Evolutionary conservation across 768 basidiomycete species (phyloP).

Genomic region (Phaeolepiota aurea): DNA sequence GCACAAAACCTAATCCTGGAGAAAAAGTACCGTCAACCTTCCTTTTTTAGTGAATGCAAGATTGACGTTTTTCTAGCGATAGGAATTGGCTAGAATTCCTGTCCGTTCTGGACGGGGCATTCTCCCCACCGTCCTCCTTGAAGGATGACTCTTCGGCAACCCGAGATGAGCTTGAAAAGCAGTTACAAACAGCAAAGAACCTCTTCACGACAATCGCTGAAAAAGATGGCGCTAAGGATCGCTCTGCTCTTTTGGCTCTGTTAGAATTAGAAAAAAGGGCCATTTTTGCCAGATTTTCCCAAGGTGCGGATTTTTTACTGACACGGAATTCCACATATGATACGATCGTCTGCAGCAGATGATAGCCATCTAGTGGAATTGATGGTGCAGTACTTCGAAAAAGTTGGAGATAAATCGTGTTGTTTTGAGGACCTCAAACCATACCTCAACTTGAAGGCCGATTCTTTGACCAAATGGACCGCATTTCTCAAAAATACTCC

Average conservation of each 20-base stretch:
- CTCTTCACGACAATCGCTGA: slow-evolving; percentile 44
- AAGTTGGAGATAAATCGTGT: slow-evolving; percentile 74
- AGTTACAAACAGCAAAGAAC: slow-evolving; percentile 21
- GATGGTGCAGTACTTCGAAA: slow-evolving; percentile 60
- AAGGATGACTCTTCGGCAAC: slow-evolving; percentile 18
- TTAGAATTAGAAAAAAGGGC: slow-evolving; percentile 69
- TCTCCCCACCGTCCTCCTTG: slow-evolving; percentile 22
- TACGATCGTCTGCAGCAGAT: slow-evolving; percentile 27
- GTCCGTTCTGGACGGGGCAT: slow-evolving; percentile 61
- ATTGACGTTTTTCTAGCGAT: slow-evolving; percentile 35
- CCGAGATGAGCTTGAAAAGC: slow-evolving; percentile 16
- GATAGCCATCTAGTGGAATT: slow-evolving; percentile 31
- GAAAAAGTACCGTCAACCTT: slow-evolving; percentile 38
- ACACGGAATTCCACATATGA: slow-evolving; percentile 3
- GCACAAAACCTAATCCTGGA: slow-evolving; percentile 54
- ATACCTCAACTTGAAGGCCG: slow-evolving; percentile 45
- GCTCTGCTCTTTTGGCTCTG: slow-evolving; percentile 65
- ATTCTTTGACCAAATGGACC: slow-evolving; percentile 42
- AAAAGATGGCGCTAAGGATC: slow-evolving; percentile 62
- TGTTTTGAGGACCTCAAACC: slow-evolving; percentile 81
- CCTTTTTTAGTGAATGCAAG: neutral
- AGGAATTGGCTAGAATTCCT: slow-evolving; percentile 85
- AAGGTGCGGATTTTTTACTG: slow-evolving; percentile 24
- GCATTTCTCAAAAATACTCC: slow-evolving; percentile 41
- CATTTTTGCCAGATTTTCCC: slow-evolving; percentile 34